Conservation (phyloP, 352 stramenopile species). For the Achlya hypogyna region DNA sequence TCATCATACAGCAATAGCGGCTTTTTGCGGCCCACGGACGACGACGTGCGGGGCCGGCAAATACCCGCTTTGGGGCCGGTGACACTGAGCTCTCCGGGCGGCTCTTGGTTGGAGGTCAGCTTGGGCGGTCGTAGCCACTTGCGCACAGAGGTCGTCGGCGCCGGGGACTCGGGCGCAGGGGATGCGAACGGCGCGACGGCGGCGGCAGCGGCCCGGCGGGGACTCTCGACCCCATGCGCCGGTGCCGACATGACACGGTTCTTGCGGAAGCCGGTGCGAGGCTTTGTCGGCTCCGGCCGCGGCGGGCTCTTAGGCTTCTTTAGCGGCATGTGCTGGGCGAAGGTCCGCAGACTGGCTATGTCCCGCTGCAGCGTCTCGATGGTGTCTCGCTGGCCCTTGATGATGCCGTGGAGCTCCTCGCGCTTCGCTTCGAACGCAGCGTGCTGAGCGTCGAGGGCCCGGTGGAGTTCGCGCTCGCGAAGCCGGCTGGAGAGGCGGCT, state of each 20-base stretch:
- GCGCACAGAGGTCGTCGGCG: no score
- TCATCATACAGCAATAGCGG: neutral
- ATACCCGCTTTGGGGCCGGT: neutral
- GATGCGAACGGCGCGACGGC: no score
- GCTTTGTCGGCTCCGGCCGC: neutral
- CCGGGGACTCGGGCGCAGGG: no score
- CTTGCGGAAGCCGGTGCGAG: neutral
- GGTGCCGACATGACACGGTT: slow-evolving; percentile 4
- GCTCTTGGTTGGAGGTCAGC: neutral
- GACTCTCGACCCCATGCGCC: neutral
- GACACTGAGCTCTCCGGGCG: neutral
- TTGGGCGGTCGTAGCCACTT: neutral
- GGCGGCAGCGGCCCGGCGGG: neutral
- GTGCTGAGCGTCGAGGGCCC: neutral
- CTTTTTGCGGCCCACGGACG: neutral
- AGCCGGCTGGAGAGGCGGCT: slow-evolving; percentile 5
- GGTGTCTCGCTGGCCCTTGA: neutral
- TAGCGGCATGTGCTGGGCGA: neutral
- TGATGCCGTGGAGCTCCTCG: slow-evolving; percentile 6
- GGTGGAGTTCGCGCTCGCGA: neutral
- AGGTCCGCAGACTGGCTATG: neutral
- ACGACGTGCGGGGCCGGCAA: neutral
- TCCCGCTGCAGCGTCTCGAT: neutral
- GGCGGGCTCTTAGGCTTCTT: neutral
- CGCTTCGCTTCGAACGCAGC: slow-evolving; percentile 1